phyloP scores from a whole-genome alignment of 805 yeast species.

The Candida manassasensis region DNA sequence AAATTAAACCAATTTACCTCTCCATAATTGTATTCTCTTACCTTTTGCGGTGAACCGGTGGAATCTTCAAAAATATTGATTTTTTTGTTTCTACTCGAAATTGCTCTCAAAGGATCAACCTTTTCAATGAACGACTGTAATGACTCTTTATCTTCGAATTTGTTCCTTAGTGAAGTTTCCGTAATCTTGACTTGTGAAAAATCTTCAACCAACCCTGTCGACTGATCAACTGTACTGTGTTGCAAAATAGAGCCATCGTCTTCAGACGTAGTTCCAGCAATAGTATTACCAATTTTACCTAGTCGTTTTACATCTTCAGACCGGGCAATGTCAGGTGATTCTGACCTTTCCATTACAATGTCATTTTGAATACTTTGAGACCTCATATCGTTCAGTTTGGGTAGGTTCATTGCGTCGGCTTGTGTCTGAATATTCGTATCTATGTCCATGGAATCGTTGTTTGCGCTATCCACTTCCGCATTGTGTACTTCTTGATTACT shows the following conservation, averaged over 20 bases:
- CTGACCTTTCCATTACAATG: too few relatives aligned
- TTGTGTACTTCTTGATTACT: too few relatives aligned
- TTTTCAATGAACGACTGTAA: slow-evolving; percentile 35
- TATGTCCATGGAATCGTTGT: too few relatives aligned
- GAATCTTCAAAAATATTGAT: slow-evolving; percentile 40
- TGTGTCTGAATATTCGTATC: too few relatives aligned
- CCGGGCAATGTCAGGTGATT: too few relatives aligned
- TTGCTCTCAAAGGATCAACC: slow-evolving; percentile 37
- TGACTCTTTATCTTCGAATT: slow-evolving; percentile 12
- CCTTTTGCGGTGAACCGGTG: slow-evolving; percentile 34
- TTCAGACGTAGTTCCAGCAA: too few relatives aligned
- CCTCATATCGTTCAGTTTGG: too few relatives aligned
- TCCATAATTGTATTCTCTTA: slow-evolving; percentile 26
- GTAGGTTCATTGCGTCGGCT: too few relatives aligned
- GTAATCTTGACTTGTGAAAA: slow-evolving; percentile 28
- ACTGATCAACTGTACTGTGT: background rate
- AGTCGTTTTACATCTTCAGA: too few relatives aligned
- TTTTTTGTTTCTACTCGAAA: slow-evolving; percentile 30
- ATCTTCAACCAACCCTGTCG: slow-evolving; percentile 14
- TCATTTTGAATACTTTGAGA: too few relatives aligned
- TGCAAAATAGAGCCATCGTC: background rate
- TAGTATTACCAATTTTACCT: too few relatives aligned
- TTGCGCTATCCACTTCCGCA: too few relatives aligned
- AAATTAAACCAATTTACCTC: slow-evolving; percentile 38
- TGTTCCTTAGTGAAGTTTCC: slow-evolving; percentile 8